Base-by-base conservation (phyloP, 768 basidiomycete species). In the Leccinum rimulosum region DNA sequence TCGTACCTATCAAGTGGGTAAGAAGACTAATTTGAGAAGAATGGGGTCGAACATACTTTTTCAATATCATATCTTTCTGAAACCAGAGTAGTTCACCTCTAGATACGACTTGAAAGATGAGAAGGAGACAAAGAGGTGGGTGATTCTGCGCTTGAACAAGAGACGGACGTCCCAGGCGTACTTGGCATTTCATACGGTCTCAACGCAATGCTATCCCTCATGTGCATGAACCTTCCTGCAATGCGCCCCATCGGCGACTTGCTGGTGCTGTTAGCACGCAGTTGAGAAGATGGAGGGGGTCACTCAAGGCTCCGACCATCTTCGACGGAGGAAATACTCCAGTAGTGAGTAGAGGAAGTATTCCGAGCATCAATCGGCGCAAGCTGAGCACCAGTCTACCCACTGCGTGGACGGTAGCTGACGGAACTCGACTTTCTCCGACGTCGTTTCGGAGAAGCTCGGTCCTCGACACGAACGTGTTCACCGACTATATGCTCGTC, bases 51-150 rank as follows among this genome's bases (percentile, higher is more conserved):
- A n/a, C n/a, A n/a, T n/a, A n/a, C n/a, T n/a, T n/a, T n/a, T n/a
- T n/a, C n/a, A n/a, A n/a, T n/a, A n/a, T n/a, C n/a, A n/a, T n/a
- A n/a, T n/a, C n/a, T n/a, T n/a, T 65, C 93, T 84, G 75, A 98
- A 93, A 1, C 95, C 96, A 0, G 93, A 90, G 70, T 92, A 83
- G 72, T 98, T 99, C 58, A 97, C 77, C 67, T 98, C 93, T 57
- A 93, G 85, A 63, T 93, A 99, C 6, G 93, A 89, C 70, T 82
- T n/a, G 87, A 85, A 87, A 50, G n/a, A n/a, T n/a, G n/a, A n/a
- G n/a, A 88, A 80, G 6, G 85, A 80, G 48, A 94, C 38, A 84
- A 91, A 97, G 11, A 94, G 80, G 50, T 79, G 85, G 0, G 93
- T 91, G 54, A 98, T 92, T 62, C 88, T 80, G 47, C 95, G 85